Conservation (phyloP, 2,329 filamentous ascomycete genomes). For the Periconia macrospinosa region DNA sequence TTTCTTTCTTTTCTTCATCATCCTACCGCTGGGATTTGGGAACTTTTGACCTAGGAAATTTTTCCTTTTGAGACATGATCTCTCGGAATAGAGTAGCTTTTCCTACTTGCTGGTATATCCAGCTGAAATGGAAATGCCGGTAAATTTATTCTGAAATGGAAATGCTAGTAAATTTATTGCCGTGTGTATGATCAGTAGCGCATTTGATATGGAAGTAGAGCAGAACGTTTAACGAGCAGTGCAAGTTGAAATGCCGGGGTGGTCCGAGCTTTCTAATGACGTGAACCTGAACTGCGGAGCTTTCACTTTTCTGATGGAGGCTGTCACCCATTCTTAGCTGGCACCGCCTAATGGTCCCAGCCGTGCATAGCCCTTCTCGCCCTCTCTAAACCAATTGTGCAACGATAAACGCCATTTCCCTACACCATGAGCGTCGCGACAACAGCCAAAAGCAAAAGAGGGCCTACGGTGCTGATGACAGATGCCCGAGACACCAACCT, state of each 20-base stretch:
- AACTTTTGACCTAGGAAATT: background rate
- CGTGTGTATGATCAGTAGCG: background rate
- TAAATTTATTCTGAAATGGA: too few species aligned
- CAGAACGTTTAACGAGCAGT: too few species aligned
- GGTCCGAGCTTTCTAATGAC: constrained; percentile 4
- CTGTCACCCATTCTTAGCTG: background rate
- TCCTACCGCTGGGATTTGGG: background rate
- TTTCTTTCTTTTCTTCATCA: background rate
- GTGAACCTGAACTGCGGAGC: constrained; percentile 2
- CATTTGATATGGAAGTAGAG: background rate
- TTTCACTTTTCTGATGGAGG: background rate
- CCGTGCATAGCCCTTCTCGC: background rate
- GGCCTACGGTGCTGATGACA: constrained; percentile 53
- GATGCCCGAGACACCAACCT: constrained; percentile 55
- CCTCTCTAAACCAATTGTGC: background rate
- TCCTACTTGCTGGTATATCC: background rate
- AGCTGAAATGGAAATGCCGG: background rate
- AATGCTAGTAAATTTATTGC: background rate
- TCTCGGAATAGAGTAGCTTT: background rate
- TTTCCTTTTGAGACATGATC: background rate
- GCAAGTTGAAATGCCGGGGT: background rate
- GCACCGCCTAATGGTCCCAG: background rate
- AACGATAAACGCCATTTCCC: background rate
- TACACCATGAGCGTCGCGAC: constrained; percentile 28
- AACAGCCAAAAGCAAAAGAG: constrained; percentile 41